phyloP scores from a whole-genome alignment of 345 rosid species.

The Corchorus olitorius region DNA sequence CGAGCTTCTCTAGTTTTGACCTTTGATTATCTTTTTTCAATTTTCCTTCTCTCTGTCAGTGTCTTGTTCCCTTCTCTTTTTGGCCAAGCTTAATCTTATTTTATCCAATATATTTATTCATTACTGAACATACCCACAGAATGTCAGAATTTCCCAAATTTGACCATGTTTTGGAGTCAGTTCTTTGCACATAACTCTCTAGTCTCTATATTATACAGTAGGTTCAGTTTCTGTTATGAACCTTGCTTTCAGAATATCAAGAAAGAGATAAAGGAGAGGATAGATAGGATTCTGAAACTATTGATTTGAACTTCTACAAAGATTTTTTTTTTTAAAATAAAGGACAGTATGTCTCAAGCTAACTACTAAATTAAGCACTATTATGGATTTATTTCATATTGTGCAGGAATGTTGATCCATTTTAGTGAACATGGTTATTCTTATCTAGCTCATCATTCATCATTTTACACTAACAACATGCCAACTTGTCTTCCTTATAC shows the following conservation, averaged over 20 bases:
- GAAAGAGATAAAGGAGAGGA: neutral
- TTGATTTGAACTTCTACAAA: too few species aligned
- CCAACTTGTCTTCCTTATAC: neutral
- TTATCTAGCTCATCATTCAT: too few species aligned
- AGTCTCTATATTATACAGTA: too few species aligned
- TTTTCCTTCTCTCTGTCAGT: too few species aligned
- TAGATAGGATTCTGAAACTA: neutral
- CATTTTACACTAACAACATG: too few species aligned
- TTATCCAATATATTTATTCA: too few species aligned
- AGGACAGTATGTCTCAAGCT: neutral
- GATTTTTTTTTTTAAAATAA: too few species aligned
- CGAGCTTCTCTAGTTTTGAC: conserved; percentile 15
- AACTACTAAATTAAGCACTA: neutral
- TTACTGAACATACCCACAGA: neutral
- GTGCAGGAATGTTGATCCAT: neutral
- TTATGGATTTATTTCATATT: neutral
- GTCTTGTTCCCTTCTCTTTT: too few species aligned
- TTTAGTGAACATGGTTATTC: neutral
- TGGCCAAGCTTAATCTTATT: too few species aligned
- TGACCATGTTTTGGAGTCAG: neutral
- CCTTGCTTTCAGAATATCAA: neutral
- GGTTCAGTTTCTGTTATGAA: neutral
- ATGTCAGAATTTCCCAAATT: neutral
- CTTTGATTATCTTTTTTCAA: too few species aligned
- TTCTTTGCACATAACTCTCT: neutral